Evolutionary conservation across 2,329 filamentous ascomycete species (phyloP), one percentile per base, ranked within the genome.

Genomic region (Apiospora sp.): DNA sequence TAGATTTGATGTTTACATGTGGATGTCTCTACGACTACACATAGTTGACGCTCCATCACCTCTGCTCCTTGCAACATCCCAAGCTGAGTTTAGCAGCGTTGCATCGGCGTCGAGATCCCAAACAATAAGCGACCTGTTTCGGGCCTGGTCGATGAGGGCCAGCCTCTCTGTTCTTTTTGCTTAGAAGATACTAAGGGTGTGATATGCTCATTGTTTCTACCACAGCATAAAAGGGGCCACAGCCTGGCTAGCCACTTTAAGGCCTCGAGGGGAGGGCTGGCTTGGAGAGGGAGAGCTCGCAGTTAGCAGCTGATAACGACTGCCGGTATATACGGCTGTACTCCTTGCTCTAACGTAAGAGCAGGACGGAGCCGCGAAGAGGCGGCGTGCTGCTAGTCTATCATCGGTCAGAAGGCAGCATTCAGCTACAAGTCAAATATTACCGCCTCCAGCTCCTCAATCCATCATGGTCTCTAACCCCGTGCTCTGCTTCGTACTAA

Each of bases 21-120:
- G n/a, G n/a, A 51, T 51, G 5, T 51, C 49, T 51, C 49, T 51
- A 51, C n/a, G 8, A 51, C n/a, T 51, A 51, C n/a, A 51, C n/a
- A 51, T 24, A 51, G 22, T 51, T 51, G 8, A 51, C 49, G 49
- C 49, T 51, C n/a, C n/a, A 51, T 51, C 49, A 51, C 49, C 44
- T 46, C 14, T 8, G 27, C 8, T 51, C n/a, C n/a, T 51, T 51
- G 8, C n/a, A 51, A 12, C n/a, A 14, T 51, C 49, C 49, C n/a
- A 51, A 51, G 49, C 49, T 51, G n/a, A 27, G n/a, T 1, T 51
- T 51, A 51, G 8, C 4, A 51, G n/a, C 3, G 49, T 51, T 24
- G n/a, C 13, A 51, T 51, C n/a, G n/a, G 4, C 10, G 49, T n/a
- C n/a, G n/a, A 27, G n/a, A 51, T 27, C n/a, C n/a, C n/a, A 22